Evolutionary conservation across 1,139 yeast genomes (phyloP).

Genomic region (Chernovozyma sophiae-reginae): DNA sequence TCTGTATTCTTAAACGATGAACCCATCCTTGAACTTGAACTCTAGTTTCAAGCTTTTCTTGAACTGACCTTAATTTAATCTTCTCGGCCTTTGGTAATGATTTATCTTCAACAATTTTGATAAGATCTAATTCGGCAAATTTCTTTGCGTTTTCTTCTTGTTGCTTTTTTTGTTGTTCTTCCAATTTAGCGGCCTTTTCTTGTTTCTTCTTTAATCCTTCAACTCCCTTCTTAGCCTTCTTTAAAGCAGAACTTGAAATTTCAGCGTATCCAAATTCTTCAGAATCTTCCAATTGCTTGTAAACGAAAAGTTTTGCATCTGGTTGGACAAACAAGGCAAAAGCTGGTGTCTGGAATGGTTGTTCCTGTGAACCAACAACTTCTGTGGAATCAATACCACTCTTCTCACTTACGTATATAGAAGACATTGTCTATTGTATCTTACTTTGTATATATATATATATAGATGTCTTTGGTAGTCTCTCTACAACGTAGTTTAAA

Average conservation of each 20-base stretch:
- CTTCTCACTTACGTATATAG: conserved; percentile 63
- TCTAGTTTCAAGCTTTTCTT: conserved; percentile 54
- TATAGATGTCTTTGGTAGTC: too few species aligned
- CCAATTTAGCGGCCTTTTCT: conserved; percentile 70
- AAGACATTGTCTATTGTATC: background rate
- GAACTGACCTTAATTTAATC: conserved; percentile 59
- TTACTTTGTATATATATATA: background rate
- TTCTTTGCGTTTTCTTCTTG: conserved; percentile 68
- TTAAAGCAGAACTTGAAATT: conserved; percentile 88
- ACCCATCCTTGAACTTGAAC: conserved; percentile 90
- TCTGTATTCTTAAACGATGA: conserved; percentile 89
- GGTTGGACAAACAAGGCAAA: conserved; percentile 62
- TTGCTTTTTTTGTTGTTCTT: conserved; percentile 55
- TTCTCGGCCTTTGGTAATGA: conserved; percentile 66
- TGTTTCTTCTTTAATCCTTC: conserved; percentile 88
- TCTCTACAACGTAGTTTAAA: too few species aligned
- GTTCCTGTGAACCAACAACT: conserved; percentile 55
- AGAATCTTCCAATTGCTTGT: conserved; percentile 58
- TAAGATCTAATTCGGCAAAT: conserved; percentile 70
- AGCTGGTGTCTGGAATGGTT: conserved; percentile 81
- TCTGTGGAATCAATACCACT: conserved; percentile 61
- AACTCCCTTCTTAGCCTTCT: conserved; percentile 95
- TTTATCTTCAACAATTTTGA: conserved; percentile 66
- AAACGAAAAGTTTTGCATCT: conserved; percentile 61
- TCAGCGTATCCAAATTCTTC: conserved; percentile 59